Percentiles rank a stretch among this genome's conserved stretches.
Evolutionary conservation across 495 filamentous ascomycete genomes (phyloP).

Genomic region (Paragyromitra xinjiangensis): DNA sequence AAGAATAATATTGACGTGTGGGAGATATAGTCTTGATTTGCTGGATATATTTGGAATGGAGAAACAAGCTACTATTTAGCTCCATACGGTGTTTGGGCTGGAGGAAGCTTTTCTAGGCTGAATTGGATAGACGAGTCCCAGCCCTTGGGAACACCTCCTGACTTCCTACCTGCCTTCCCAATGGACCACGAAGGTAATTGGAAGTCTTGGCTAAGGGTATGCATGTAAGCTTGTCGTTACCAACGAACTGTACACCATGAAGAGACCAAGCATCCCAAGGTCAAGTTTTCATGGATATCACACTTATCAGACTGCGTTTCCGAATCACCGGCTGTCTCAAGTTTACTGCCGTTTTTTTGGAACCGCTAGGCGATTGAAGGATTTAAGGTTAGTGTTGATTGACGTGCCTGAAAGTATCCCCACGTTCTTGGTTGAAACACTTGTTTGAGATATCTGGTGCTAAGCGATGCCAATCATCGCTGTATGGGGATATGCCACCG

Average conservation of each 20-base stretch:
- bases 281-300: slow-evolving; percentile 37
- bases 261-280: slow-evolving; percentile 21
- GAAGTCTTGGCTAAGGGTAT: slow-evolving; percentile 31
- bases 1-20: slow-evolving; percentile 30
- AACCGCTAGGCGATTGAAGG: slow-evolving; percentile 51
- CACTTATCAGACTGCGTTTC: slow-evolving; percentile 49
- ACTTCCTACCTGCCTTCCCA: slow-evolving; percentile 22
- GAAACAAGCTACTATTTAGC: slow-evolving; percentile 30
- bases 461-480: slow-evolving; percentile 52
- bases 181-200: slow-evolving; percentile 32
- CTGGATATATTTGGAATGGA: slow-evolving; percentile 46
- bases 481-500: slow-evolving; percentile 35
- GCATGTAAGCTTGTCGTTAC: slow-evolving; percentile 41
- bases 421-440: slow-evolving; percentile 53
- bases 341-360: slow-evolving; percentile 42
- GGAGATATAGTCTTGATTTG: slow-evolving; percentile 37
- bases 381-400: slow-evolving; percentile 56
- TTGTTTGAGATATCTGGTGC: slow-evolving; percentile 53
- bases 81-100: slow-evolving; percentile 18
- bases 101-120: slow-evolving; percentile 32
- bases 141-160: slow-evolving; percentile 28
- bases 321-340: slow-evolving; percentile 54
- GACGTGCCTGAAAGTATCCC: slow-evolving; percentile 50
- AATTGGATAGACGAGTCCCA: slow-evolving; percentile 31
- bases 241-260: slow-evolving; percentile 35